Base-by-base conservation (phyloP, 345 rosid species). In the Dipteronia sinensis region DNA sequence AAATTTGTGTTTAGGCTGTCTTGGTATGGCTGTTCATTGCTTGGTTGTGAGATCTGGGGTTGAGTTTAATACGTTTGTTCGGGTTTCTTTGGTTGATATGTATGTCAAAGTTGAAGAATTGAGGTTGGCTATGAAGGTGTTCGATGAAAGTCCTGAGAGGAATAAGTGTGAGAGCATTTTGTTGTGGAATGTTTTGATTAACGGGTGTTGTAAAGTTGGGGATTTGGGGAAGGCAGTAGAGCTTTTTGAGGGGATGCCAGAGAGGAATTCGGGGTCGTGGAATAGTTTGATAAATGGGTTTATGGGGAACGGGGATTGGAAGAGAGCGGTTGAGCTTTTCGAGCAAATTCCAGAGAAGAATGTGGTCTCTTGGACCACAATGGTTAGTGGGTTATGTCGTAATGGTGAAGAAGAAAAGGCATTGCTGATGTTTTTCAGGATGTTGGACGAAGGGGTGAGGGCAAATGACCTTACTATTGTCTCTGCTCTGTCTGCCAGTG, bases 111-210 rank as follows among this genome's bases (percentile, higher is more conserved):
- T 82, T 25, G 76, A 80, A 62, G 62, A 83, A 34, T 23, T 84
- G 46, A 62, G 72, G 7, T 69, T 56, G 15, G 89, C 90, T 1
- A 47, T 62, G 53, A 89, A 87, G 71, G 75, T 87, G 87, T 90
- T 92, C 69, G 94, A 90, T 8, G 89, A 89, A 89, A 88, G 87
- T 82, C 94, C 89, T 61, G 83, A 78, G 0, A 78, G 80, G 69
- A 77, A 81, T n/a, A 79, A 86, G 68, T 49, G 42, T 4, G 84
- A 70, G 74, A 78, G 82, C 77, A 49, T 82, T 67, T 76, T 92
- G 85, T 51, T 90, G 69, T 87, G 91, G 91, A 92, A 92, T 83
- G 91, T 90, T 69, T 58, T 92, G 85, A 86, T 90, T 65, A 84
- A 86, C 71, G 92, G 92, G 73, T 92, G 27, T 63, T 85, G 89